Conservation (phyloP, 768 basidiomycete genomes). For the Cantharellus anzutake region DNA sequence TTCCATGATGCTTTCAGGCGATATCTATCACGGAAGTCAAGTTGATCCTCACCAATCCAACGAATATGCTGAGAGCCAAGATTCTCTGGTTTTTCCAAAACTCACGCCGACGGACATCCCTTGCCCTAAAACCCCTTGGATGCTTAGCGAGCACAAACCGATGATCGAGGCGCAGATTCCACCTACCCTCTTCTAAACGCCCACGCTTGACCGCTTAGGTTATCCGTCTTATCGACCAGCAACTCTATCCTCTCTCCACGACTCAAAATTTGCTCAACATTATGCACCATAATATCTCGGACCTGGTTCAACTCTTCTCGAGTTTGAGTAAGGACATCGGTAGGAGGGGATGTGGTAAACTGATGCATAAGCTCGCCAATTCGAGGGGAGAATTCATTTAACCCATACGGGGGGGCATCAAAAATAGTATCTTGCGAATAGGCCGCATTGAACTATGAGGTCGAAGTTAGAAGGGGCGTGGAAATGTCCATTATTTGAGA, state of each 20-base stretch:
- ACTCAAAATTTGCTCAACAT: conserved; percentile 88
- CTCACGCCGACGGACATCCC: conserved; percentile 67
- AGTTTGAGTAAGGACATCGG: conserved; percentile 77
- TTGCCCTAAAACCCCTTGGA: conserved; percentile 27
- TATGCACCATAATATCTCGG: conserved; percentile 96
- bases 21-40: conserved; percentile 1
- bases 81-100: conserved; percentile 76
- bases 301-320: conserved; percentile 74
- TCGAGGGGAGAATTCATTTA: conserved; percentile 19
- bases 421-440: conserved; percentile 18
- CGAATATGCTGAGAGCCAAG: conserved; percentile 43
- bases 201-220: conserved; percentile 82
- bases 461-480: not conserved
- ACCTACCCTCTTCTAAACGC: conserved; percentile 54
- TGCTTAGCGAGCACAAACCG: not conserved
- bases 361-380: conserved; percentile 48
- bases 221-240: conserved; percentile 93
- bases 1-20: not conserved
- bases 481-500: not conserved
- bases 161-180: not conserved
- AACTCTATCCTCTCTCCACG: conserved; percentile 92
- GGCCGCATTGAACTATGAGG: conserved; percentile 17
- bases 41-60: conserved; percentile 37
- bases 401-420: conserved; percentile 18
- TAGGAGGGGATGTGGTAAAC: conserved; percentile 75